A percentile compares a stretch with the other conserved stretches of the same genome.
phyloP scores from a whole-genome alignment of 2,329 filamentous ascomycete species.

The Trichoderma sp. region DNA sequence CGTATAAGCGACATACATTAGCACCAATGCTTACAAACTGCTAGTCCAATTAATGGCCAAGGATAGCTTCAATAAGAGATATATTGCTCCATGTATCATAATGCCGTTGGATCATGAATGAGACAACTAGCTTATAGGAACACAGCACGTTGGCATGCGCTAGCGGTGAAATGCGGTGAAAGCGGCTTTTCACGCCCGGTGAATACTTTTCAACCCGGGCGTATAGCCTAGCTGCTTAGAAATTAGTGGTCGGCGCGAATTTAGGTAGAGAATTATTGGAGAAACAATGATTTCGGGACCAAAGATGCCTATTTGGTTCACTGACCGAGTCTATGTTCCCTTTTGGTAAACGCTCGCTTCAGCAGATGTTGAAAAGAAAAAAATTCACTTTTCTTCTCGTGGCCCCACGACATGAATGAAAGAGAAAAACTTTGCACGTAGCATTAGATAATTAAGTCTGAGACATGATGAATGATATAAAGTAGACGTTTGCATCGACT shows the following conservation, averaged over 20 bases:
- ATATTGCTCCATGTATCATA: not conserved
- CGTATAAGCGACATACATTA: not conserved
- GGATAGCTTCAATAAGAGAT: not conserved
- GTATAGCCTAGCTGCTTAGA: not conserved
- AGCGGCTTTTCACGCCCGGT: not conserved
- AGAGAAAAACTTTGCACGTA: not conserved
- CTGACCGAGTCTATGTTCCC: not conserved
- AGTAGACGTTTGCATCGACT: not conserved
- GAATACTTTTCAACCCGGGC: not conserved
- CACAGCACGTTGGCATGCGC: not conserved
- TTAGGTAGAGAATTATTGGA: not conserved
- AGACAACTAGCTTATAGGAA: not conserved
- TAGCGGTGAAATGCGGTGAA: not conserved
- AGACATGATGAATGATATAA: not conserved
- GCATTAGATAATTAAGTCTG: not conserved
- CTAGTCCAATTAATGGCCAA: not conserved
- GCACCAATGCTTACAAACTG: not conserved
- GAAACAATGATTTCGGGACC: no score
- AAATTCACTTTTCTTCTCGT: not conserved
- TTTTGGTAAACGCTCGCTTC: not conserved
- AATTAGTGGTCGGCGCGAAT: not conserved
- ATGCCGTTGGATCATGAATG: not conserved
- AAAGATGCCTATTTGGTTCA: not conserved
- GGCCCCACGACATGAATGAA: not conserved
- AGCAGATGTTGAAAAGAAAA: not conserved